A percentile compares a stretch with the other conserved stretches of the same genome.
Evolutionary conservation across 768 basidiomycete species (phyloP).

Genomic region (Pleurotus salmoneostramineus): DNA sequence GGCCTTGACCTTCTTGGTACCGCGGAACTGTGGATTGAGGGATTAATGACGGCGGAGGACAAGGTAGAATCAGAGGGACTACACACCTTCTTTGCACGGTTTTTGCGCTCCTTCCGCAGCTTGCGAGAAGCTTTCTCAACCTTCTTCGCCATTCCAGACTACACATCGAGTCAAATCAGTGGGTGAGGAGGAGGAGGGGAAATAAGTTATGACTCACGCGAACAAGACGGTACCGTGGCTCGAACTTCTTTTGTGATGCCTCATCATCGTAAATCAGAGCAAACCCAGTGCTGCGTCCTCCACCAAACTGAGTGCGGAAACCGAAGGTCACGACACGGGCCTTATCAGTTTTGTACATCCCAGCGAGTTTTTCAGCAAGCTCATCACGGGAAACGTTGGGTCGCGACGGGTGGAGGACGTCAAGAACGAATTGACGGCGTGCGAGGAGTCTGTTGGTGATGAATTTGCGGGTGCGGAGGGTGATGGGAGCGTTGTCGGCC

Average conservation of each 20-base stretch:
- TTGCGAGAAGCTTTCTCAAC: slow-evolving; percentile 92
- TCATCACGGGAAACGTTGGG: slow-evolving; percentile 92
- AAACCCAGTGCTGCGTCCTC: slow-evolving; percentile 96
- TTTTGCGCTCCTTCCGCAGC: slow-evolving; percentile 99
- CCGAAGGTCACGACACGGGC: slow-evolving; percentile 91
- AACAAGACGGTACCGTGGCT: slow-evolving; percentile 93
- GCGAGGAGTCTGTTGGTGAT: slow-evolving; percentile 97
- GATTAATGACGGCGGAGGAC: background rate
- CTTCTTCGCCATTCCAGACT: slow-evolving; percentile 73
- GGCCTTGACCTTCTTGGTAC: slow-evolving; percentile 94
- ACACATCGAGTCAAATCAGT: background rate
- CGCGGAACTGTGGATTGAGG: slow-evolving; percentile 63
- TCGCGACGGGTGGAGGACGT: slow-evolving; percentile 93
- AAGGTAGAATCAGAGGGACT: background rate
- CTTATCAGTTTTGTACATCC: slow-evolving; percentile 91
- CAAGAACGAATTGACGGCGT: slow-evolving; percentile 94
- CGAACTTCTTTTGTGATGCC: slow-evolving; percentile 92
- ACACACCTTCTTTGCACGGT: slow-evolving; percentile 96
- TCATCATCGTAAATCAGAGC: slow-evolving; percentile 97
- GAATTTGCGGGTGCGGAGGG: slow-evolving; percentile 98
- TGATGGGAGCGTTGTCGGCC: slow-evolving; percentile 87
- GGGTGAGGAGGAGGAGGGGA: too few species aligned
- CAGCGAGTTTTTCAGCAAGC: slow-evolving; percentile 87
- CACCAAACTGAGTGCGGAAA: slow-evolving; percentile 95
- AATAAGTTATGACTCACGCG: slow-evolving; percentile 57